Conservation (phyloP, 768 basidiomycete species). For the Pulveroboletus sp. region DNA sequence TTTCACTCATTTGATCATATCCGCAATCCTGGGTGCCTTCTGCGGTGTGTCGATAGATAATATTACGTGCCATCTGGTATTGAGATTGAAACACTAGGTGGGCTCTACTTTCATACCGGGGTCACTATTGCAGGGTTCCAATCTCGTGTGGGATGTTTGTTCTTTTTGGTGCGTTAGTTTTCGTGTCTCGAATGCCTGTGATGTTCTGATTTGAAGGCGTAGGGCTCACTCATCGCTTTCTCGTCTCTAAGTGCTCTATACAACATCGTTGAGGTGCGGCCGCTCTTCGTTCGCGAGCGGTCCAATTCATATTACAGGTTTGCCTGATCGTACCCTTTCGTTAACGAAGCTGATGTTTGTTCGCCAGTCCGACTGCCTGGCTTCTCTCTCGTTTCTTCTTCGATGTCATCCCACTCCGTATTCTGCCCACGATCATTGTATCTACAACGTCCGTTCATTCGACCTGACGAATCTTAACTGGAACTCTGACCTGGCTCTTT, state of each 20-base stretch:
- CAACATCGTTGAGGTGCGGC: constrained; percentile 78
- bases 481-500: constrained; percentile 4
- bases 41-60: constrained; percentile 50
- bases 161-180: constrained; percentile 69
- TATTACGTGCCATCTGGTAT: not conserved
- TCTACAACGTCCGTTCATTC: constrained; percentile 62
- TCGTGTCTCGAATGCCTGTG: not conserved
- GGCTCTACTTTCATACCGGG: constrained; percentile 79
- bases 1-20: constrained; percentile 68
- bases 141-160: constrained; percentile 86
- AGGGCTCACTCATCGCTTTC: constrained; percentile 91
- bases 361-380: constrained; percentile 79
- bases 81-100: constrained; percentile 44
- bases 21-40: constrained; percentile 78
- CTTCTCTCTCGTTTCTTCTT: constrained; percentile 83
- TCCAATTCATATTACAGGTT: constrained; percentile 84
- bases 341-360: not conserved
- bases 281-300: constrained; percentile 87
- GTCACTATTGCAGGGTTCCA: constrained; percentile 90
- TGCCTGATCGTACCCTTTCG: constrained; percentile 2
- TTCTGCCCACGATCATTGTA: constrained; percentile 86
- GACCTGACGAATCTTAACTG: not conserved
- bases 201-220: constrained; percentile 6
- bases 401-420: constrained; percentile 83
- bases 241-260: constrained; percentile 86